Conservation (phyloP, 2,329 filamentous ascomycete species). For the Aschersonia sp. region DNA sequence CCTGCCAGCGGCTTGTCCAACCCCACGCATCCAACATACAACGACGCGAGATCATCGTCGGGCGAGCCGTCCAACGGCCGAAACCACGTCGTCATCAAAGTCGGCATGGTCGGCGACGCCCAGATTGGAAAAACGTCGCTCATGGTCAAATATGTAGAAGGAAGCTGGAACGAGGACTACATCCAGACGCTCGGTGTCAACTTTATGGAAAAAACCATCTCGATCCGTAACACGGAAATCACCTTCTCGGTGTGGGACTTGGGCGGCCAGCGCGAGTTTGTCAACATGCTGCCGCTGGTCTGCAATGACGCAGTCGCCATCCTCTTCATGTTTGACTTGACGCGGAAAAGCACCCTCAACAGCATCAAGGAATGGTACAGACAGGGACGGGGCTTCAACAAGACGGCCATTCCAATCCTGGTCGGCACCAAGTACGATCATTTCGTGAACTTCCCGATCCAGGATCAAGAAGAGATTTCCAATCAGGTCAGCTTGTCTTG, state of each 20-base stretch:
- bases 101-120: constrained; percentile 97
- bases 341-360: constrained; percentile 93
- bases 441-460: constrained; percentile 94
- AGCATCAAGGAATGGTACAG: constrained; percentile 99
- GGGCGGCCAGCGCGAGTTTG: constrained; percentile 94
- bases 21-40: constrained; percentile 21
- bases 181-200: constrained; percentile 98
- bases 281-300: constrained; percentile 98
- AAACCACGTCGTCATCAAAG: constrained; percentile 89
- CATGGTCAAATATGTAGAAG: constrained; percentile 99
- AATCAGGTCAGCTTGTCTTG: constrained; percentile 54
- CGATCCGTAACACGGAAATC: constrained; percentile 97
- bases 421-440: constrained; percentile 98
- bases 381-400: constrained; percentile 96
- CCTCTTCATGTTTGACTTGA: constrained; percentile 98
- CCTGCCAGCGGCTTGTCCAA: constrained; percentile 41
- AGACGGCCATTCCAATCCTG: constrained; percentile 96
- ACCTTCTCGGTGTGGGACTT: constrained; percentile 99
- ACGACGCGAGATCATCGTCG: constrained; percentile 29
- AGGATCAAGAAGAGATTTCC: constrained; percentile 97
- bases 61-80: constrained; percentile 30
- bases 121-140: constrained; percentile 98
- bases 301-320: constrained; percentile 98
- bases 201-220: constrained; percentile 99
- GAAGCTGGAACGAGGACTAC: constrained; percentile 99